These are phyloP conservation scores for Choiromyces venosus DNA, from an alignment of 495 filamentous ascomycete genomes.

Conservation along the genomic window DNA sequence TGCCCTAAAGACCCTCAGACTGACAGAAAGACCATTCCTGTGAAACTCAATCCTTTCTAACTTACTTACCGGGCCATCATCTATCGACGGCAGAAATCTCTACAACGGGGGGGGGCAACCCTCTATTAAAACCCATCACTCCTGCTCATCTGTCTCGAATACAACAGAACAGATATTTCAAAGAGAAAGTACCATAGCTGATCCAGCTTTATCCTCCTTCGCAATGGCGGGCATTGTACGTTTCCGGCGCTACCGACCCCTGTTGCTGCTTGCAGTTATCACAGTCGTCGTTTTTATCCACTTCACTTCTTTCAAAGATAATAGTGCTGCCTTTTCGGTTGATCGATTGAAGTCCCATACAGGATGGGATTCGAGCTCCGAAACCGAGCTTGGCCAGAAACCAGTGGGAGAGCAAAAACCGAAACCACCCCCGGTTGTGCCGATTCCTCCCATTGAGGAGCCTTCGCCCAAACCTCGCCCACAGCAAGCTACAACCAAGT, in stretches of 20 bases:
- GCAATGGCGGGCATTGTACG: constrained; percentile 34
- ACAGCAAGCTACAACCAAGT: constrained; percentile 8
- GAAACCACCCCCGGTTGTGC: constrained; percentile 18
- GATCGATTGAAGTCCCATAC: constrained; percentile 20
- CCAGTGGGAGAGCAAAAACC: constrained; percentile 20
- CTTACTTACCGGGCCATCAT: background rate
- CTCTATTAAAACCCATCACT: background rate
- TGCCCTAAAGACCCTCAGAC: background rate
- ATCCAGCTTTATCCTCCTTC: background rate
- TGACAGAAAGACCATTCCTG: background rate
- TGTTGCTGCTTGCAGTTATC: constrained; percentile 30
- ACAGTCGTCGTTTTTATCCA: constrained; percentile 29
- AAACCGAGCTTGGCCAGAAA: constrained; percentile 11
- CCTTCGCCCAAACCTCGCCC: constrained; percentile 17
- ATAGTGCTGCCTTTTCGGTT: constrained; percentile 23
- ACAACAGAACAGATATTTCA: background rate
- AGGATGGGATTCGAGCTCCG: constrained; percentile 8
- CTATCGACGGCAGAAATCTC: background rate
- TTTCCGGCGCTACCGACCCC: constrained; percentile 32
- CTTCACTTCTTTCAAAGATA: constrained; percentile 32
- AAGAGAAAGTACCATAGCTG: background rate
- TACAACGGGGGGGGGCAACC: background rate
- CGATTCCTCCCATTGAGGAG: constrained; percentile 29
- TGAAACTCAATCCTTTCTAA: background rate
- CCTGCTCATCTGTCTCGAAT: background rate